Base-by-base conservation (phyloP, 2,329 filamentous ascomycete genomes). In the Pestalotiopsis sp. region DNA sequence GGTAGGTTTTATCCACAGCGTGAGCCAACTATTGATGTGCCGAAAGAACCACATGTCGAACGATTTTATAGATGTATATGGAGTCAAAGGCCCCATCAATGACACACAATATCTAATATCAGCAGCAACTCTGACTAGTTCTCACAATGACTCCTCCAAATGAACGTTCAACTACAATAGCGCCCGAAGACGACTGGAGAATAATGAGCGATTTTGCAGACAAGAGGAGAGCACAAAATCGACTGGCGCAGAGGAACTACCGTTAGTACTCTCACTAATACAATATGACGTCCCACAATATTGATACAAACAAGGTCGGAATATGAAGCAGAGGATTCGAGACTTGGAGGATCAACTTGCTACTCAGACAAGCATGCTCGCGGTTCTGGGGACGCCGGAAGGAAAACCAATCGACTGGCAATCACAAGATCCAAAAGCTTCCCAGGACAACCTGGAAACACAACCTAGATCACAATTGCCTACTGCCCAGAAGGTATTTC, bases 101-200 rank as follows among this genome's bases (percentile, higher is more conserved):
- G 20, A 59, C 5, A 59, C 4, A 27, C 31, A 9, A 27, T 58
- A 59, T 27, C 57, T 59, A 9, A 27, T 58, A 59, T 27, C 57
- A 59, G 25, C 57, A 59, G 57, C 20, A 31, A 12, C 4, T 59
- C 57, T 59, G 57, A 59, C 57, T 6, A 23, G 57, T 13, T 59
- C 4, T 27, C 23, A 59, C 57, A 59, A 59, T 59, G 57, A 59
- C 57, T 27, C 56, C 56, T 58, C 57, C 57, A 36, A 59, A 27
- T 12, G 57, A 59, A 59, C 20, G 17, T 31, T 31, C 57, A 27
- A 59, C 57, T 59, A 7, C 4, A 59, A 25, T 59, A 31, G 57
- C 57, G 25, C 57, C 57, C 20, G 57, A 59, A 59, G 57, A 59
- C 57, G 57, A 59, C 57, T 59, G 57, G 57, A 59, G 57, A 59